Conservation (phyloP, 768 basidiomycete genomes). For the Phlebiopsis gigantea region DNA sequence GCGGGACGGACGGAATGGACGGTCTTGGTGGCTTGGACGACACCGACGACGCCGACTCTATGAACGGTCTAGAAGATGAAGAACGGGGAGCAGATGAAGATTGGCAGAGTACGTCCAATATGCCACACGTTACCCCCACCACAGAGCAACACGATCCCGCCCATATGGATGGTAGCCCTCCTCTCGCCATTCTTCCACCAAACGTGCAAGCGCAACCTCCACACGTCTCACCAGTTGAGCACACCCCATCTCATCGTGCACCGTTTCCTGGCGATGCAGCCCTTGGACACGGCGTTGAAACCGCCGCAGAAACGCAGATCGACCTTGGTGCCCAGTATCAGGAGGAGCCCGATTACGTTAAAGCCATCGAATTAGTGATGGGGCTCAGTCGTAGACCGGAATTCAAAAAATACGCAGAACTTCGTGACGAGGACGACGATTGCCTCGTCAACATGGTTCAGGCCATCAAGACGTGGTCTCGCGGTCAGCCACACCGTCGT, state of each 20-base stretch:
- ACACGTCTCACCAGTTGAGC: background rate
- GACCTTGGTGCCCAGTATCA: background rate
- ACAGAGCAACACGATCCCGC: too few species aligned
- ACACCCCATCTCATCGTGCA: background rate
- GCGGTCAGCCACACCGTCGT: background rate
- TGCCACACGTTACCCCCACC: too few species aligned
- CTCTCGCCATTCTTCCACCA: too few species aligned
- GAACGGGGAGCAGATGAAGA: background rate
- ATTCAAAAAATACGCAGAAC: background rate
- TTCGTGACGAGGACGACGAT: background rate
- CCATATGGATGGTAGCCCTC: too few species aligned
- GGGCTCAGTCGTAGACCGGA: background rate
- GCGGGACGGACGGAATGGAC: background rate
- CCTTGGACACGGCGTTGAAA: background rate
- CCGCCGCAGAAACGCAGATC: too few species aligned
- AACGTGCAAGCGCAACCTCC: background rate
- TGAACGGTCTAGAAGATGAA: background rate
- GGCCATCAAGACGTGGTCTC: background rate
- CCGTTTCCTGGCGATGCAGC: background rate
- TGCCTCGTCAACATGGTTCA: background rate
- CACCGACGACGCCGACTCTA: background rate
- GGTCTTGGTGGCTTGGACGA: background rate
- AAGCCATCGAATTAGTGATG: background rate
- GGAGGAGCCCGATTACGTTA: background rate
- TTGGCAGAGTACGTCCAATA: background rate